Evolutionary conservation across 2,329 filamentous ascomycete species (phyloP), one percentile per base, ranked within the genome.

Genomic region (Aspergillus sp.): DNA sequence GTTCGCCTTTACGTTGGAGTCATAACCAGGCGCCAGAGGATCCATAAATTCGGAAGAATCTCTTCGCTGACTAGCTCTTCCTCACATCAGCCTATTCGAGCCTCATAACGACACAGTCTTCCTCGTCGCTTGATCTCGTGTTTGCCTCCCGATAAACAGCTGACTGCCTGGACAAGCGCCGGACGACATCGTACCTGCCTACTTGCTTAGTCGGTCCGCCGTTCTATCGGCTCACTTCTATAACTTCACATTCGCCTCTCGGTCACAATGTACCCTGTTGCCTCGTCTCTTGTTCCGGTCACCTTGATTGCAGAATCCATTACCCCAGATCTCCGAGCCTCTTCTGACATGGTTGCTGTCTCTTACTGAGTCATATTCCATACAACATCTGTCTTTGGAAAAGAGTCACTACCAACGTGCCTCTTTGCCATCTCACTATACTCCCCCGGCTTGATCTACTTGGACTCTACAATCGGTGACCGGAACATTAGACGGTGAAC

Each of bases 201-300:
- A 71, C 68, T 68, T 73, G 68, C 43, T 12, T 66, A 63, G 62
- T 64, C 67, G 66, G 66, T 68, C 64, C 57, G 67, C 65, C 68
- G 64, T 64, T 64, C 62, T 62, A 60, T 62, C 66, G 65, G 68
- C 68, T 62, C 61, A 60, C 64, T 62, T 65, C 61, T 63, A 63
- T 63, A 66, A 58, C 65, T 62, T 58, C 54, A 56, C 46, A 57
- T 56, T 53, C 58, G 43, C 56, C 58, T 57, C 52, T 60, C 43
- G 54, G 35, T 62, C 73, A 76, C 75, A 69, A 76, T 76, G 73
- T 75, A 75, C 71, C 62, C 58, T 75, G 68, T 69, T 73, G 70
- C 56, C 57, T 66, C 60, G 58, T 65, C 66, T 62, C 60, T 62
- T 62, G 66, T 67, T 68, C 73, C 73, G 73, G 73, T 76, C 73